These are phyloP conservation scores for Globisporangium perplexum DNA, from an alignment of 352 stramenopile genomes.

Conservation along the genomic window DNA sequence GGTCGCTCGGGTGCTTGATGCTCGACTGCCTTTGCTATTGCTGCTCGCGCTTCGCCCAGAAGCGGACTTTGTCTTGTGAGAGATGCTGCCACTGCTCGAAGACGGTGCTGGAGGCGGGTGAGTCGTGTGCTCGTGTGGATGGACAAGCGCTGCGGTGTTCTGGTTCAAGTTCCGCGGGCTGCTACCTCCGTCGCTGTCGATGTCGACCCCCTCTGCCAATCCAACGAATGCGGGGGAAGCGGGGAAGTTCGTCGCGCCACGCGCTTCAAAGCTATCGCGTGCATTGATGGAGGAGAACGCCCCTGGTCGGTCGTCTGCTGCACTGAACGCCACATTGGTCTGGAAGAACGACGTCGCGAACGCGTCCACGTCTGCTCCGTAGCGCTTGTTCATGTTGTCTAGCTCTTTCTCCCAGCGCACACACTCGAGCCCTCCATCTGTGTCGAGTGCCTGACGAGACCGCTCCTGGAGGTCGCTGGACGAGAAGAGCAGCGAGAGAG, in stretches of 20 bases:
- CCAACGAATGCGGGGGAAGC: neutral
- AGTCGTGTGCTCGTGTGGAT: constrained; percentile 2
- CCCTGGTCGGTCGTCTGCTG: neutral
- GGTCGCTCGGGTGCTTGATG: neutral
- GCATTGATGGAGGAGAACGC: neutral
- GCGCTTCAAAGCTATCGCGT: neutral
- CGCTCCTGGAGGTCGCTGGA: constrained; percentile 38
- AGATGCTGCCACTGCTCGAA: constrained; percentile 7
- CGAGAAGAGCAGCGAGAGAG: constrained; percentile 27
- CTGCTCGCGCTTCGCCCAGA: neutral
- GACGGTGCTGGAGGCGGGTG: neutral
- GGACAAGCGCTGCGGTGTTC: neutral
- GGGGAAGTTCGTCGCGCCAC: neutral
- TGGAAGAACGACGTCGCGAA: constrained; percentile 27
- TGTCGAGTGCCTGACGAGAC: neutral
- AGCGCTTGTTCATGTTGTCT: constrained; percentile 51
- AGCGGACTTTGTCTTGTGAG: constrained; percentile 2
- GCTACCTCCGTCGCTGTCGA: constrained; percentile 3
- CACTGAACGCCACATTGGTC: neutral
- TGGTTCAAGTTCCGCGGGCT: constrained; percentile 3
- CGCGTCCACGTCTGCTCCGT: constrained; percentile 23
- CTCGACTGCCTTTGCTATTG: neutral
- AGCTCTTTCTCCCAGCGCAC: constrained; percentile 39
- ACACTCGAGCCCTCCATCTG: neutral
- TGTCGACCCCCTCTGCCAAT: neutral